Percentiles rank a stretch among this genome's conserved stretches.
Conservation (phyloP, 2,329 filamentous ascomycete genomes). For the Paecilomyces sp. region DNA sequence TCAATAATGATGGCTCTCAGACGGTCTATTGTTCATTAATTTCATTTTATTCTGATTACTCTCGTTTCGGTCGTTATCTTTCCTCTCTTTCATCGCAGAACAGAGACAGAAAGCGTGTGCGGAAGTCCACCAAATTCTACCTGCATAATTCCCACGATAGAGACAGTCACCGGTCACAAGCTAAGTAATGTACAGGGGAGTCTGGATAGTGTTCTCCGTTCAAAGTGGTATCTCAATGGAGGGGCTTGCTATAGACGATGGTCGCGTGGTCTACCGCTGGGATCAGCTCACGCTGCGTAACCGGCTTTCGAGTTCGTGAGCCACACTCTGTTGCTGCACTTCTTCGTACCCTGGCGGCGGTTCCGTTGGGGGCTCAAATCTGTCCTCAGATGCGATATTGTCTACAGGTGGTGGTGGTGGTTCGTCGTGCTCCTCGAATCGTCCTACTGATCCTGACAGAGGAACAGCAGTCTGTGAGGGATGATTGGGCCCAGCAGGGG, state of each 20-base stretch:
- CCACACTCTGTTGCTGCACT: slow-evolving; percentile 72
- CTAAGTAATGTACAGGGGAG: neutral
- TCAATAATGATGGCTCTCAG: neutral
- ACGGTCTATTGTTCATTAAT: neutral
- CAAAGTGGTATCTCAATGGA: neutral
- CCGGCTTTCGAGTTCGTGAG: slow-evolving; percentile 62
- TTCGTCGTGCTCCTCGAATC: neutral
- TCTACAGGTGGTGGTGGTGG: slow-evolving; percentile 6
- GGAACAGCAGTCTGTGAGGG: neutral
- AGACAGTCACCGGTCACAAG: neutral
- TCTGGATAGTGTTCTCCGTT: neutral
- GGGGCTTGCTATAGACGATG: neutral
- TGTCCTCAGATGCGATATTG: slow-evolving; percentile 16
- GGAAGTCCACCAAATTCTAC: neutral
- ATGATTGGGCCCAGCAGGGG: slow-evolving; percentile 6
- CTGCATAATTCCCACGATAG: neutral
- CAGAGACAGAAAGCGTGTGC: neutral
- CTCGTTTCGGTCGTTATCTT: neutral
- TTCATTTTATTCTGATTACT: neutral
- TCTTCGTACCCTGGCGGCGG: slow-evolving; percentile 90
- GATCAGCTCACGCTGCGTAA: slow-evolving; percentile 25
- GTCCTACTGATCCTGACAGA: neutral
- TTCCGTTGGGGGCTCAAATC: slow-evolving; percentile 54
- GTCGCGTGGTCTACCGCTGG: neutral
- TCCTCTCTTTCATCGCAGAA: neutral